A percentile compares a stretch with the other conserved stretches of the same genome.
These are phyloP conservation scores for Exophiala bonariae DNA, from an alignment of 2,329 filamentous ascomycete species.

Conservation along the genomic window DNA sequence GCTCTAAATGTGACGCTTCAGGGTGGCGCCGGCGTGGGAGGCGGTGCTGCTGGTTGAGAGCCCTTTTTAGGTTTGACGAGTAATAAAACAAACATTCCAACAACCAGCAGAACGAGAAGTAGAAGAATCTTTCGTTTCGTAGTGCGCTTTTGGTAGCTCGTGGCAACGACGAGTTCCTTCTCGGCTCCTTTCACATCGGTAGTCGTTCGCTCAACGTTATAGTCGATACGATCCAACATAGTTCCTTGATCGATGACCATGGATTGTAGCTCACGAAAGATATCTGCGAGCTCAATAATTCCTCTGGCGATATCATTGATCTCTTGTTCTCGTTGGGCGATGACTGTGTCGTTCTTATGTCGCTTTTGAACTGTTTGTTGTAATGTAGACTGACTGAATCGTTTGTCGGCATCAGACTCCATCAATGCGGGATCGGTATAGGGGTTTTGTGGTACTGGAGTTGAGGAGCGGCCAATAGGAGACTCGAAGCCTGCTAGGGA, in stretches of 20 bases:
- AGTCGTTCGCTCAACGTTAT: constrained; percentile 96
- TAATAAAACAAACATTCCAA: constrained; percentile 81
- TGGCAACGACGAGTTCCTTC: constrained; percentile 76
- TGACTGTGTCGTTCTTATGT: constrained; percentile 75
- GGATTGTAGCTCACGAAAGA: constrained; percentile 91
- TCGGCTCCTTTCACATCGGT: constrained; percentile 89
- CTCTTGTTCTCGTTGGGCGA: constrained; percentile 89
- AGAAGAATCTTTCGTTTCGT: constrained; percentile 93
- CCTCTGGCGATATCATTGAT: constrained; percentile 98
- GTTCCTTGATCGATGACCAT: constrained; percentile 95
- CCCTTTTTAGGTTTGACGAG: constrained; percentile 70
- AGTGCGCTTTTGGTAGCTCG: constrained; percentile 81
- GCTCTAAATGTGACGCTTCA: background rate
- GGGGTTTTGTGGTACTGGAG: constrained; percentile 56
- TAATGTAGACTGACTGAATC: constrained; percentile 85
- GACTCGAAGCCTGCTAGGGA: constrained; percentile 65
- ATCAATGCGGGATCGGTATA: constrained; percentile 85
- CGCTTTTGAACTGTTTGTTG: constrained; percentile 69
- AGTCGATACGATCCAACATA: constrained; percentile 92
- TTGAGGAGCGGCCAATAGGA: constrained; percentile 44
- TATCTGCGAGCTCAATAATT: constrained; percentile 94
- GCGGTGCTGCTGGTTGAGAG: constrained; percentile 14
- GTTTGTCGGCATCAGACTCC: constrained; percentile 91
- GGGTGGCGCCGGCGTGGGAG: constrained; percentile 13
- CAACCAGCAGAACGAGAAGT: constrained; percentile 78